A percentile compares a stretch with the other conserved stretches of the same genome.
Evolutionary conservation across 108 stramenopile genomes (phyloP).

Genomic region (Skeletonema potamos): DNA sequence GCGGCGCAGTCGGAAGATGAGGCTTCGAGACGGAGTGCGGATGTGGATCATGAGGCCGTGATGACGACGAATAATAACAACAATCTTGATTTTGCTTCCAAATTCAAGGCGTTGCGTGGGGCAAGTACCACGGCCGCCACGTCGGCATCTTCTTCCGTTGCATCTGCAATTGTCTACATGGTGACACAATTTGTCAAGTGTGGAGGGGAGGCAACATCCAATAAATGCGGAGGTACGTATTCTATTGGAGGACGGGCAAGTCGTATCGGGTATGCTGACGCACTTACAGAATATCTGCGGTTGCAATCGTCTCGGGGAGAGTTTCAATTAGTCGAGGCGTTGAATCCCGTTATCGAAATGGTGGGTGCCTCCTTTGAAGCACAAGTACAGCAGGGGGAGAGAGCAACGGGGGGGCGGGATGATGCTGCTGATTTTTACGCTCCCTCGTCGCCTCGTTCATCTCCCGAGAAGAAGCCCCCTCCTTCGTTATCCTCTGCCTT

Average conservation of each 20-base stretch:
- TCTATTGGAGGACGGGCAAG: conserved; percentile 75
- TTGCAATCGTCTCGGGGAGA: conserved; percentile 52
- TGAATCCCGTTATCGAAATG: conserved; percentile 62
- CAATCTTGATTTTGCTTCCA: conserved; percentile 43
- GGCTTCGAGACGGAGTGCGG: conserved; percentile 41
- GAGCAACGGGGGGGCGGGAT: background rate
- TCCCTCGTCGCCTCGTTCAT: conserved; percentile 31
- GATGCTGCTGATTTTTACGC: conserved; percentile 28
- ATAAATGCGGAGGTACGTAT: conserved; percentile 67
- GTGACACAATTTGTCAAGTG: conserved; percentile 73
- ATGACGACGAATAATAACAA: conserved; percentile 3
- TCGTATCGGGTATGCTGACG: conserved; percentile 64
- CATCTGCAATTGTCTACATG: conserved; percentile 53
- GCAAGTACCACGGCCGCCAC: conserved; percentile 36
- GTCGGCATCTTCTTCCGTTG: conserved; percentile 48
- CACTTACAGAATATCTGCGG: conserved; percentile 54
- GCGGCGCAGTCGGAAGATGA: conserved; percentile 42
- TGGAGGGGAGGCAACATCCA: conserved; percentile 71
- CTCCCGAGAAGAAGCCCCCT: conserved; percentile 30
- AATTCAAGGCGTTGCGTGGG: conserved; percentile 49
- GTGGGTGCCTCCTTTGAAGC: conserved; percentile 70
- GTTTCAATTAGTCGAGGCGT: conserved; percentile 45
- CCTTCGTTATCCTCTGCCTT: conserved; percentile 43
- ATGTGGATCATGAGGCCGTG: conserved; percentile 36
- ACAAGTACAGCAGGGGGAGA: conserved; percentile 47